Conservation (phyloP, 2,329 filamentous ascomycete genomes). For the Ceratocystiopsis minuta region DNA sequence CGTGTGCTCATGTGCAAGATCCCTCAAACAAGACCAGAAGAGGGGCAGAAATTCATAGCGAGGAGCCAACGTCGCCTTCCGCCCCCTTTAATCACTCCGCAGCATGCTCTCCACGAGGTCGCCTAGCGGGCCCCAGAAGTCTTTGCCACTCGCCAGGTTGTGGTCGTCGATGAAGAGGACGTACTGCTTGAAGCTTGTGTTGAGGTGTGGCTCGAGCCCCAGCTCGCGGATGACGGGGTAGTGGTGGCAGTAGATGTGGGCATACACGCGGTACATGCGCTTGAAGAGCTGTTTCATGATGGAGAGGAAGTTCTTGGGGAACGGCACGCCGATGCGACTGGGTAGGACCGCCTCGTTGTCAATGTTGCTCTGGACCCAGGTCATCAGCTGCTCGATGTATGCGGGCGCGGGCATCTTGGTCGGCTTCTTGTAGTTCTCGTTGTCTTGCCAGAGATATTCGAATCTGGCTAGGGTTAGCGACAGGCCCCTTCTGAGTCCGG, state of each 20-base stretch:
- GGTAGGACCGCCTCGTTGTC: constrained; percentile 92
- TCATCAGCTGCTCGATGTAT: constrained; percentile 96
- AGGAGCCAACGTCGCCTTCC: no score
- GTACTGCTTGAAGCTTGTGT: constrained; percentile 99
- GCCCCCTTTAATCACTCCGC: constrained; percentile 52
- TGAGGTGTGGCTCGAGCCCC: constrained; percentile 88
- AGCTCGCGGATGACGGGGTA: constrained; percentile 93
- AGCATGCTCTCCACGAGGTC: constrained; percentile 97
- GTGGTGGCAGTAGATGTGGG: constrained; percentile 99
- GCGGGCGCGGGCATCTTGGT: constrained; percentile 96
- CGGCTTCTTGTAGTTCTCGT: constrained; percentile 79
- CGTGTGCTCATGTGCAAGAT: no score
- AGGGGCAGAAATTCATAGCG: no score
- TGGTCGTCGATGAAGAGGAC: constrained; percentile 98
- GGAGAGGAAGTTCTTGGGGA: constrained; percentile 78
- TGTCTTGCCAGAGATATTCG: constrained; percentile 98
- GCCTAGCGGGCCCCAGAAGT: constrained; percentile 91
- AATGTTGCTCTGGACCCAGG: constrained; percentile 87
- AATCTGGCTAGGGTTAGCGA: constrained; percentile 37
- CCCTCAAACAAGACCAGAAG: no score
- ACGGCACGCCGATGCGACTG: constrained; percentile 86
- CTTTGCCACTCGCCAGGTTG: constrained; percentile 74
- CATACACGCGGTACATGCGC: constrained; percentile 94
- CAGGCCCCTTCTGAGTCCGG: no score
- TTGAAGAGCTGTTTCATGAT: constrained; percentile 96